These are phyloP conservation scores for Coemansia furcata DNA, from an alignment of 192 early-diverging fungal species.

Conservation along the genomic window DNA sequence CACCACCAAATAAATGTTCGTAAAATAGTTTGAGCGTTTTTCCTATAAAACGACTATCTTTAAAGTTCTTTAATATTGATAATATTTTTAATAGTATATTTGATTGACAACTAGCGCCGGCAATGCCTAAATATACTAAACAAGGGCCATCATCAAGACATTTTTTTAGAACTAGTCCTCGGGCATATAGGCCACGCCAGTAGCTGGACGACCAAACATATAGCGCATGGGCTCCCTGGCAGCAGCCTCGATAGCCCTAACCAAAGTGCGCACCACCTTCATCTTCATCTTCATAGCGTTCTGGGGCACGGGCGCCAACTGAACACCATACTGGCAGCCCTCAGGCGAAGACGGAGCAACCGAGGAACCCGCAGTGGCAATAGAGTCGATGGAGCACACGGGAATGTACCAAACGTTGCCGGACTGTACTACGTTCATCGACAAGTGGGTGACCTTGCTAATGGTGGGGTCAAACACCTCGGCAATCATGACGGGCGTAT, in stretches of 20 bases:
- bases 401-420: slow-evolving; percentile 20
- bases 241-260: neutral
- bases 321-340: slow-evolving; percentile 20
- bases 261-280: slow-evolving; percentile 2
- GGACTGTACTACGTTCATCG: slow-evolving; percentile 7
- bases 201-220: neutral
- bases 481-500: slow-evolving; percentile 2
- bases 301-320: slow-evolving; percentile 16
- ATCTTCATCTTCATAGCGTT: slow-evolving; percentile 7
- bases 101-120: too few species aligned
- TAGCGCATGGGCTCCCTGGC: neutral
- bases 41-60: too few species aligned
- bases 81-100: too few species aligned
- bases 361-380: neutral
- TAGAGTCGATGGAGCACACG: slow-evolving; percentile 11
- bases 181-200: neutral
- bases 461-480: slow-evolving; percentile 14
- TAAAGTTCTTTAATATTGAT: too few species aligned
- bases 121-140: neutral
- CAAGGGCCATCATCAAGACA: neutral
- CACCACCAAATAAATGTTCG: too few species aligned
- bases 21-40: too few species aligned
- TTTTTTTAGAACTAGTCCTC: neutral
- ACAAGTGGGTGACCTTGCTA: slow-evolving; percentile 13
- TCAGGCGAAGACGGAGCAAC: neutral